Base-by-base conservation (phyloP, 2,329 filamentous ascomycete genomes). In the Pyrenophora tritici-repentis region DNA sequence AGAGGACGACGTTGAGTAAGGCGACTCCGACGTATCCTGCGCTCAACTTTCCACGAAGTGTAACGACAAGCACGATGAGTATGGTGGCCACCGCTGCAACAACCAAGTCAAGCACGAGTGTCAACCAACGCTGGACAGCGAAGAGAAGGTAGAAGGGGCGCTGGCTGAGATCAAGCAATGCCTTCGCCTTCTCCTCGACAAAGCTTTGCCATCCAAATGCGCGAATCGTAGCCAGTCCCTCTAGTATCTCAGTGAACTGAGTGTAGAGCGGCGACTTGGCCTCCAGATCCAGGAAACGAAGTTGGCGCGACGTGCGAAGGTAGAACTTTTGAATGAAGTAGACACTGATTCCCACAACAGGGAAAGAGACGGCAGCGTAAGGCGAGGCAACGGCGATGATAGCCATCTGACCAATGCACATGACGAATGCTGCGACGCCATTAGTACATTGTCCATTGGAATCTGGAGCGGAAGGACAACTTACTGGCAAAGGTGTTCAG, bases 271-370 rank as follows among this genome's bases (percentile, higher is more conserved):
- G 78, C 0, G 75, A 74, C 50, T 79, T 78, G 18, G 75, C 70
- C 60, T 83, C 81, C 0, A 83, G 71, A 58, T 84, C 82, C 6
- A 83, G 68, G 22, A 81, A 74, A 42, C 82, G 76, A 6, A 81
- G 59, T 53, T 80, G 78, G 1, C 78, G 72, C 5, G 76, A 78
- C 6, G 78, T 79, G 12, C 72, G 74, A 3, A 81, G 73, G 53
- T 81, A 81, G 61, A 76, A 73, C 41, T 64, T 73, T 50, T 81
- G 78, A 6, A 81, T 70, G 38, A 68, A 45, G 51, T 74, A 79
- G 20, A 80, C 60, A 2, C 62, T 62, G 1, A 66, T 50, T 7
- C 72, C 49, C 2, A 77, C 61, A 16, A 76, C 45, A 0, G 78
- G 77, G 39, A 78, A 69, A 1, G 71, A 64, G 4, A 74, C 68